A percentile compares a stretch with the other conserved stretches of the same genome.
Evolutionary conservation across 2,329 filamentous ascomycete species (phyloP).

Genomic region (Ascochyta rabiei): DNA sequence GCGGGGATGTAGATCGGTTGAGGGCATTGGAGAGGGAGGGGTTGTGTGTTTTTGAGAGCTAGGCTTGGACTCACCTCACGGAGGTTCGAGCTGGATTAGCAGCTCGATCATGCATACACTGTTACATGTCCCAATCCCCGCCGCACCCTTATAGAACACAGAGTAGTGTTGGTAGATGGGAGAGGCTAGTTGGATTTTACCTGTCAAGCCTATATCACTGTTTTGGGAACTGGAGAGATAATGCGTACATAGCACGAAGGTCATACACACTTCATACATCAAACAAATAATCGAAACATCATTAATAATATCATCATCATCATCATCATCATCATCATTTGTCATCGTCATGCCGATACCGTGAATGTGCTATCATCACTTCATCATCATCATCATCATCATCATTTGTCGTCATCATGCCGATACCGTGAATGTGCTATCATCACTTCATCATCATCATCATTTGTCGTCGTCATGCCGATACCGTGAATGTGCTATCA

Average conservation of each 20-base stretch:
- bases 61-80: conserved; percentile 6
- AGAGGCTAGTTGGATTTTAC: background rate
- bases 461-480: background rate
- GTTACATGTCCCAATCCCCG: background rate
- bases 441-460: background rate
- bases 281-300: conserved; percentile 3
- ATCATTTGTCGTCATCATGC: background rate
- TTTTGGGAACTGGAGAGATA: conserved; percentile 19
- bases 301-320: background rate
- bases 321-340: background rate
- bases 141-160: conserved; percentile 4
- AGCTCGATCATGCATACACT: background rate
- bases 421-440: background rate
- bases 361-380: too few relatives aligned
- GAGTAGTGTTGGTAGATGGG: background rate
- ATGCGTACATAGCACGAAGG: conserved; percentile 19
- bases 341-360: background rate
- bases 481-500: background rate
- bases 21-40: conserved; percentile 52
- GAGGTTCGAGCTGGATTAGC: background rate
- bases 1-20: conserved; percentile 64
- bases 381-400: too few relatives aligned
- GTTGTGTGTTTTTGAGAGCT: conserved; percentile 37
- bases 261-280: conserved; percentile 7
- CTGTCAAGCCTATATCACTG: conserved; percentile 11